Conservation (phyloP, 2,329 filamentous ascomycete genomes). For the Didymella sp. region DNA sequence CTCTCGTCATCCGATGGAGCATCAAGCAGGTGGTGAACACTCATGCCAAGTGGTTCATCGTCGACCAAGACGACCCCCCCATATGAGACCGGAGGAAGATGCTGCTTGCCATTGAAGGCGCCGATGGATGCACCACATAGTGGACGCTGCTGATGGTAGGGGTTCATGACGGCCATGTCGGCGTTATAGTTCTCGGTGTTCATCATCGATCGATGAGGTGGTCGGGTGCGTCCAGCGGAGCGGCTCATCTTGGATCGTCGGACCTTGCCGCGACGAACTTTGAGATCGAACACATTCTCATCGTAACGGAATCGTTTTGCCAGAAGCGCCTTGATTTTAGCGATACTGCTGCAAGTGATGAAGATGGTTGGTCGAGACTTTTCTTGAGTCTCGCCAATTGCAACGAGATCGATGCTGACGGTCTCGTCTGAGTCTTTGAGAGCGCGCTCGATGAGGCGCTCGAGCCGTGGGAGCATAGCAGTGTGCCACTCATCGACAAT, state of each 20-base stretch:
- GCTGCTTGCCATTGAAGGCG: slow-evolving; percentile 82
- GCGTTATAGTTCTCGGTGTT: slow-evolving; percentile 45
- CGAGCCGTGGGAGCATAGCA: slow-evolving; percentile 74
- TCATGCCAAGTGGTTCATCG: slow-evolving; percentile 87
- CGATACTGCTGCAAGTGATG: slow-evolving; percentile 77
- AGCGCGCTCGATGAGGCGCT: slow-evolving; percentile 72
- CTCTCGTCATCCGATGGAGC: slow-evolving; percentile 61
- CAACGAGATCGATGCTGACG: slow-evolving; percentile 78
- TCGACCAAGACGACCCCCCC: slow-evolving; percentile 88
- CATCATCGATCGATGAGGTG: slow-evolving; percentile 52
- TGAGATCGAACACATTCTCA: slow-evolving; percentile 67
- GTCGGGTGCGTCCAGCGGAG: slow-evolving; percentile 38
- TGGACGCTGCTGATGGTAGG: slow-evolving; percentile 78
- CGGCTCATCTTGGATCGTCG: slow-evolving; percentile 64
- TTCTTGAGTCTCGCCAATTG: slow-evolving; percentile 71
- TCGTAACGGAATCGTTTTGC: slow-evolving; percentile 76
- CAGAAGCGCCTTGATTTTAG: slow-evolving; percentile 73
- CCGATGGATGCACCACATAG: slow-evolving; percentile 91
- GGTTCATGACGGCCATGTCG: slow-evolving; percentile 64
- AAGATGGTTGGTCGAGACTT: slow-evolving; percentile 75
- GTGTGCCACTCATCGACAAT: slow-evolving; percentile 75
- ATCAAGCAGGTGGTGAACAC: slow-evolving; percentile 95
- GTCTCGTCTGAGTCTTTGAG: slow-evolving; percentile 77
- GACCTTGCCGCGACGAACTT: slow-evolving; percentile 74
- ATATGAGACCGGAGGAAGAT: slow-evolving; percentile 88